phyloP scores from a whole-genome alignment of 306 rosid species.

The Corylus americana region DNA sequence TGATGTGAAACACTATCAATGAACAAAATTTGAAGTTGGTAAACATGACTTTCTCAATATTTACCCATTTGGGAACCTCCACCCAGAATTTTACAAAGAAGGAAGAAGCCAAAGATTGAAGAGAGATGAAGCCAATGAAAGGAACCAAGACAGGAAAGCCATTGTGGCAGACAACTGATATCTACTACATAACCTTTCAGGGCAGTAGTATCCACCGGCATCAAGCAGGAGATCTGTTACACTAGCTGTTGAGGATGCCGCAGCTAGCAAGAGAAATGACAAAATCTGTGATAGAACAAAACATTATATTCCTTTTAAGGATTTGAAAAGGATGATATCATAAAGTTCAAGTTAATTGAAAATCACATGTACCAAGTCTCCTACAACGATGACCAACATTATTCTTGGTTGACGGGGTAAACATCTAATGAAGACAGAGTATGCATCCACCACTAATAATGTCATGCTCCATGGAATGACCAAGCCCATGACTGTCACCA shows the following conservation, averaged over 20 bases:
- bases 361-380: constrained; percentile 69
- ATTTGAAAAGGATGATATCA: constrained; percentile 5
- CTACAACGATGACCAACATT: constrained; percentile 46
- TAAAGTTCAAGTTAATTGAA: background rate
- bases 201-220: constrained; percentile 47
- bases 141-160: constrained; percentile 94
- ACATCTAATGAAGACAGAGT: constrained; percentile 60
- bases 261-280: constrained; percentile 69
- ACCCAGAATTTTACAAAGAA: constrained; percentile 41
- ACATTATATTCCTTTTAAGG: constrained; percentile 12
- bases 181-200: constrained; percentile 59
- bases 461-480: constrained; percentile 89
- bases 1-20: background rate
- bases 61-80: constrained; percentile 25
- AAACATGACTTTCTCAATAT: constrained; percentile 32
- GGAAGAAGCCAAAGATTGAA: constrained; percentile 87
- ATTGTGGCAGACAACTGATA: constrained; percentile 77
- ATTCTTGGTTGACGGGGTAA: constrained; percentile 62
- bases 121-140: constrained; percentile 61
- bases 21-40: constrained; percentile 22
- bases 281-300: constrained; percentile 51
- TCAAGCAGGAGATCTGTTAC: constrained; percentile 51
- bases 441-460: constrained; percentile 72
- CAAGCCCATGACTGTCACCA: constrained; percentile 92
- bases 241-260: constrained; percentile 81